A percentile compares a stretch with the other conserved stretches of the same genome.
Evolutionary conservation across 2,329 filamentous ascomycete species (phyloP).

Genomic region (Plectosphaerella sp.): DNA sequence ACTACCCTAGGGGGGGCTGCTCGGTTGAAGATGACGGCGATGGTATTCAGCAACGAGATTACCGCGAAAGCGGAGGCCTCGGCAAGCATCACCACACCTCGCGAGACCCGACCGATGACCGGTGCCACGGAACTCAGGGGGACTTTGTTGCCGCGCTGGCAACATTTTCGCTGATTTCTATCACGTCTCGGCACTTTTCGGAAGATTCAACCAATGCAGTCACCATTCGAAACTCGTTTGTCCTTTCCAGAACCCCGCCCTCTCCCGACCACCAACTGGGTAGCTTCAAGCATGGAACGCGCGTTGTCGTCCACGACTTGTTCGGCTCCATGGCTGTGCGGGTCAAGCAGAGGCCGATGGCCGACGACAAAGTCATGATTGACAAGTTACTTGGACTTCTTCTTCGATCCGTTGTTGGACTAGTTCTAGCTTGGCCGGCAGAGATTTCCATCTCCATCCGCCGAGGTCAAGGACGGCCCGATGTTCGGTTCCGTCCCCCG

Average conservation of each 20-base stretch:
- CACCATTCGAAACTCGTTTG: conserved; percentile 63
- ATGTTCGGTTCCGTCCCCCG: conserved; percentile 27
- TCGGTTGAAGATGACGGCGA: conserved; percentile 78
- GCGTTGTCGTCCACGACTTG: conserved; percentile 70
- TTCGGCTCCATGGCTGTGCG: conserved; percentile 91
- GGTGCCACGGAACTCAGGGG: conserved; percentile 63
- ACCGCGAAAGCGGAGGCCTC: conserved; percentile 64
- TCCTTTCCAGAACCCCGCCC: conserved; percentile 61
- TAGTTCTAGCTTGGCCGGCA: conserved; percentile 67
- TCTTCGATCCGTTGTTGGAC: conserved; percentile 50
- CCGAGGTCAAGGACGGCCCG: conserved; percentile 38
- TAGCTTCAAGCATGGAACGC: conserved; percentile 64
- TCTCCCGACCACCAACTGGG: conserved; percentile 54
- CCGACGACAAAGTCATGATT: conserved; percentile 45
- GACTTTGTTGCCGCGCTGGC: conserved; percentile 74
- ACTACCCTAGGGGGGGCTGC: conserved; percentile 73
- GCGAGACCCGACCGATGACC: conserved; percentile 48
- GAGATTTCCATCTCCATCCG: conserved; percentile 54
- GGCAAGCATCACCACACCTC: conserved; percentile 76
- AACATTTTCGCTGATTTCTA: conserved; percentile 68
- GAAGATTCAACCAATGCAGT: conserved; percentile 61
- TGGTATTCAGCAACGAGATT: conserved; percentile 73
- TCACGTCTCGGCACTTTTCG: conserved; percentile 66
- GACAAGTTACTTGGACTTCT: conserved; percentile 63
- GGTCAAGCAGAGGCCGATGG: conserved; percentile 68